A percentile compares a stretch with the other conserved stretches of the same genome.
phyloP scores from a whole-genome alignment of 768 basidiomycete genomes.

The Suillus ampliporus region DNA sequence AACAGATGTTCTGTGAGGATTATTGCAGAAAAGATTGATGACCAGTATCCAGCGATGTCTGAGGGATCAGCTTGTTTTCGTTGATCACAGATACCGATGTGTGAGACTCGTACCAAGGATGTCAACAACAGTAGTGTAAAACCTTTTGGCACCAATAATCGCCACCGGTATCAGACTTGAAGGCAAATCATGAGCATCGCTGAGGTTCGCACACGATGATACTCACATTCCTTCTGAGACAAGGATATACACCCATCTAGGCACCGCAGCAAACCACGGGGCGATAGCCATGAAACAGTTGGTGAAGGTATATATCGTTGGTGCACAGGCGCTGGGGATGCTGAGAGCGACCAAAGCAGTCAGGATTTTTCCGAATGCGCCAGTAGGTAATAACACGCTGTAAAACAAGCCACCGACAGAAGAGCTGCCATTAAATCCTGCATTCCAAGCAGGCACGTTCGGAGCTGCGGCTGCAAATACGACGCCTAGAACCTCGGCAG shows the following conservation, averaged over 20 bases:
- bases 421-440: constrained; percentile 45
- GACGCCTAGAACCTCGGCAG: constrained; percentile 49
- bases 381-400: constrained; percentile 43
- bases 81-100: background rate
- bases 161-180: constrained; percentile 51
- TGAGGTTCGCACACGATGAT: background rate
- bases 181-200: background rate
- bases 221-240: constrained; percentile 51
- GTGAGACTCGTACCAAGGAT: constrained; percentile 37
- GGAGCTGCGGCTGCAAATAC: constrained; percentile 50
- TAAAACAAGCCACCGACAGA: constrained; percentile 52
- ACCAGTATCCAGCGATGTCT: constrained; percentile 55
- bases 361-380: constrained; percentile 53
- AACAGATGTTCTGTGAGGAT: constrained; percentile 50
- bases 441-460: constrained; percentile 43
- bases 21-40: constrained; percentile 42
- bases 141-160: constrained; percentile 50
- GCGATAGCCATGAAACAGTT: constrained; percentile 50
- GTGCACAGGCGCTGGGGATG: constrained; percentile 60
- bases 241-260: constrained; percentile 53
- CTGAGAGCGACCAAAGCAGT: constrained; percentile 57
- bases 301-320: constrained; percentile 62
- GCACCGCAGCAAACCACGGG: constrained; percentile 40
- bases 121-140: constrained; percentile 51
- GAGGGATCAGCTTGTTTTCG: background rate